Conservation (phyloP, 2,329 filamentous ascomycete genomes). For the Microascus cirrosus region DNA sequence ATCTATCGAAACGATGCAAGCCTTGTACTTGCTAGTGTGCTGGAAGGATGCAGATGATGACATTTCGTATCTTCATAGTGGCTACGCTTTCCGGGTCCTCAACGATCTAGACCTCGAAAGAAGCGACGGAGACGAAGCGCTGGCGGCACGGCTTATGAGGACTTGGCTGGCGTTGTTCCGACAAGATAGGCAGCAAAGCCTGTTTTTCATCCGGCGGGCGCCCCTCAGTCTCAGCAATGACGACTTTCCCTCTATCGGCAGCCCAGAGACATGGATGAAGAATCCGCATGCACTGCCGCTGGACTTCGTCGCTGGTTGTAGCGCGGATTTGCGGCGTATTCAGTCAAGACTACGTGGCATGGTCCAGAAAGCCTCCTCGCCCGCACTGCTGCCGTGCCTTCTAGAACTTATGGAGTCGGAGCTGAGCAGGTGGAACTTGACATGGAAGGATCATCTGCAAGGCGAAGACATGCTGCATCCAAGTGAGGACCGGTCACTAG, state of each 20-base stretch:
- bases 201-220: constrained; percentile 9
- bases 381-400: neutral
- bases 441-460: neutral
- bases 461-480: no score
- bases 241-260: neutral
- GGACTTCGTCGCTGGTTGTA: constrained; percentile 1
- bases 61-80: constrained; percentile 10
- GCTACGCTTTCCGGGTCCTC: constrained; percentile 9
- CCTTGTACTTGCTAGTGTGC: constrained; percentile 9
- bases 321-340: neutral
- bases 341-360: neutral
- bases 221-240: constrained; percentile 2
- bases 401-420: neutral
- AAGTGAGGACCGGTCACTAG: neutral
- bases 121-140: constrained; percentile 3
- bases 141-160: constrained; percentile 3
- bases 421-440: neutral
- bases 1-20: constrained; percentile 10
- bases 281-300: neutral
- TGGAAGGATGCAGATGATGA: constrained; percentile 11
- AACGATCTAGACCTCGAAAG: constrained; percentile 8
- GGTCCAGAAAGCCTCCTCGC: neutral
- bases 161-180: constrained; percentile 8
- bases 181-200: constrained; percentile 10
- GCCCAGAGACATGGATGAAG: neutral